Evolutionary conservation across 805 yeast species (phyloP).

Genomic region (Ogataea ganodermae): DNA sequence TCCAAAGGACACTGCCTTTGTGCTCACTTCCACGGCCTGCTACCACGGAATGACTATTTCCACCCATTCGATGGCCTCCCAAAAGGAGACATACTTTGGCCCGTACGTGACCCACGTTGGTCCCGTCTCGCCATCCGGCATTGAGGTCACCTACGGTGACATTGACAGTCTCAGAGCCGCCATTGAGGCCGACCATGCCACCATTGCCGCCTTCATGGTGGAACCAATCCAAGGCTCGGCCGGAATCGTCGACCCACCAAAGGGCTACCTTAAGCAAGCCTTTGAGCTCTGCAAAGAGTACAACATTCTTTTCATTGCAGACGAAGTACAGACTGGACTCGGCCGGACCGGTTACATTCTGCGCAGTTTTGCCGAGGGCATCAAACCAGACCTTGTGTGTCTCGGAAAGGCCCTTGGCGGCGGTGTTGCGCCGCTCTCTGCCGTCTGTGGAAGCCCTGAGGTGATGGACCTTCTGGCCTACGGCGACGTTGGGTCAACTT

Average conservation of each 20-base stretch:
- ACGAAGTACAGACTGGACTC: conserved; percentile 34
- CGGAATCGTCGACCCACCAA: conserved; percentile 33
- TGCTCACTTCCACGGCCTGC: conserved; percentile 28
- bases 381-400: conserved; percentile 33
- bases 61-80: conserved; percentile 28
- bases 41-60: conserved; percentile 33
- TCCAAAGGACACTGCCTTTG: conserved; percentile 21
- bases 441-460: conserved; percentile 26
- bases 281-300: conserved; percentile 27
- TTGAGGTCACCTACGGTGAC: conserved; percentile 26
- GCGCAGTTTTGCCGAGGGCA: conserved; percentile 21
- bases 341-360: conserved; percentile 31
- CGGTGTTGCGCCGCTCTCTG: conserved; percentile 31
- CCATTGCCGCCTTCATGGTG: conserved; percentile 32
- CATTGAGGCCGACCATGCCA: conserved; percentile 21
- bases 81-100: conserved; percentile 20
- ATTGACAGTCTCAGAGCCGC: conserved; percentile 24
- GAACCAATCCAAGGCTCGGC: conserved; percentile 36
- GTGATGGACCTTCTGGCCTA: conserved; percentile 26
- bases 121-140: conserved; percentile 28
- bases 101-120: conserved; percentile 30
- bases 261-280: conserved; percentile 25
- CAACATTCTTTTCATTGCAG: conserved; percentile 31
- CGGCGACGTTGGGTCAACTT: conserved; percentile 33
- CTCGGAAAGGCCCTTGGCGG: conserved; percentile 33